Percentiles rank a stretch among this genome's conserved stretches.
These are phyloP conservation scores for Aurantiochytrium sp. DNA, from an alignment of 108 stramenopile genomes.

Conservation along the genomic window DNA sequence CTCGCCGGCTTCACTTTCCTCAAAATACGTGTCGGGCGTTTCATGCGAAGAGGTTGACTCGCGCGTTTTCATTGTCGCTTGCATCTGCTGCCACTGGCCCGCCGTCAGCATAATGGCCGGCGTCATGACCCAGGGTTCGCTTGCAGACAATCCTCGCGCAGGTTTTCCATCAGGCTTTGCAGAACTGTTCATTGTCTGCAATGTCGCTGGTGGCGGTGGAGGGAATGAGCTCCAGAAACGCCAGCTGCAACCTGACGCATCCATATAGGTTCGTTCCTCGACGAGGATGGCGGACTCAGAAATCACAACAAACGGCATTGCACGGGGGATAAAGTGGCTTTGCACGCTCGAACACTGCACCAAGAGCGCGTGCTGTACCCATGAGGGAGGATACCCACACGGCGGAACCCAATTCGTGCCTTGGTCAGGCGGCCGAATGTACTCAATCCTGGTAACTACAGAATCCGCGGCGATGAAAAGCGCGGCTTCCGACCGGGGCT, in stretches of 20 bases:
- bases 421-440: neutral
- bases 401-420: neutral
- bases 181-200: neutral
- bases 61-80: neutral
- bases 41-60: neutral
- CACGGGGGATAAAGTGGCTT: neutral
- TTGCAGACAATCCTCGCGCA: neutral
- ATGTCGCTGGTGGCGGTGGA: neutral
- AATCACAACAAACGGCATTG: neutral
- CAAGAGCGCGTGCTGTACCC: neutral
- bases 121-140: neutral
- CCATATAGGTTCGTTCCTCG: neutral
- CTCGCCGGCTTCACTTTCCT: neutral
- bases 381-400: neutral
- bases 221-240: neutral
- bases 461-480: neutral
- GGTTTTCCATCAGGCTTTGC: neutral
- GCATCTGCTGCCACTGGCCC: neutral
- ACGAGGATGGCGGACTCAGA: neutral
- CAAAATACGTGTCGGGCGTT: neutral
- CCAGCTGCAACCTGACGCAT: neutral
- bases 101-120: constrained; percentile 1
- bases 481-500: neutral
- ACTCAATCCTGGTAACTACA: neutral
- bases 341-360: neutral